phyloP scores from a whole-genome alignment of 805 yeast genomes.

The Kluyveromyces nonfermentans region DNA sequence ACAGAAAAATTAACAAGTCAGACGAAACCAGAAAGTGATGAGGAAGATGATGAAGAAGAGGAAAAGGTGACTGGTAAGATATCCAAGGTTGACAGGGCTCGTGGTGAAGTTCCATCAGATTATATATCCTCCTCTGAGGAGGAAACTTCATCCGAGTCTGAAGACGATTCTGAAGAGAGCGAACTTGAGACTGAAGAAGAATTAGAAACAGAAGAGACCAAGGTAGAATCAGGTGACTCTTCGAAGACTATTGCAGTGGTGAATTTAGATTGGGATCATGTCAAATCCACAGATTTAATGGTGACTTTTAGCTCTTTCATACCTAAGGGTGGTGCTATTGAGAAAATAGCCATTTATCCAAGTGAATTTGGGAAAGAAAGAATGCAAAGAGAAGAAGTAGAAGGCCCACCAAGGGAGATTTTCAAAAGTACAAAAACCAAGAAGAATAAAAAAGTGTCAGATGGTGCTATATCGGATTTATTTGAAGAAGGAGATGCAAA shows the following conservation, averaged over 20 bases:
- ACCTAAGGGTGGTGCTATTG: slow-evolving; percentile 62
- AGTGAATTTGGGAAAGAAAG: slow-evolving; percentile 90
- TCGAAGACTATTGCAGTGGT: slow-evolving; percentile 79
- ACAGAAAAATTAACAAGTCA: slow-evolving; percentile 20
- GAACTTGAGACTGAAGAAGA: slow-evolving; percentile 42
- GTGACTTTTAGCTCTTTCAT: slow-evolving; percentile 83
- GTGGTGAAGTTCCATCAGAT: slow-evolving; percentile 51
- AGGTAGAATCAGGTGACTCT: slow-evolving; percentile 85
- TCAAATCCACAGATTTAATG: slow-evolving; percentile 78
- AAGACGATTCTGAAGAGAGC: slow-evolving; percentile 34
- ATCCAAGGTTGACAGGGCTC: slow-evolving; percentile 43
- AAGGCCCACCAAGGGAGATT: slow-evolving; percentile 87
- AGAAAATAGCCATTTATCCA: slow-evolving; percentile 66
- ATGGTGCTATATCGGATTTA: slow-evolving; percentile 57
- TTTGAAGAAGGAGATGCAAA: slow-evolving; percentile 77
- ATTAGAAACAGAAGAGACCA: slow-evolving; percentile 43
- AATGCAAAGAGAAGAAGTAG: slow-evolving; percentile 79
- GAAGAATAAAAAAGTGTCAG: slow-evolving; percentile 41
- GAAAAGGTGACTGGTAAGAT: slow-evolving; percentile 3
- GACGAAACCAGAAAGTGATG: slow-evolving; percentile 8
- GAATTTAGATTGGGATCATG: slow-evolving; percentile 94
- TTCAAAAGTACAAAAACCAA: slow-evolving; percentile 39
- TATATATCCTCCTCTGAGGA: slow-evolving; percentile 36
- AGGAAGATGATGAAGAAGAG: slow-evolving; percentile 11
- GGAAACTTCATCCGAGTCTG: slow-evolving; percentile 38